Conservation (phyloP, 805 yeast species). For the Wickerhamiella azymoides region DNA sequence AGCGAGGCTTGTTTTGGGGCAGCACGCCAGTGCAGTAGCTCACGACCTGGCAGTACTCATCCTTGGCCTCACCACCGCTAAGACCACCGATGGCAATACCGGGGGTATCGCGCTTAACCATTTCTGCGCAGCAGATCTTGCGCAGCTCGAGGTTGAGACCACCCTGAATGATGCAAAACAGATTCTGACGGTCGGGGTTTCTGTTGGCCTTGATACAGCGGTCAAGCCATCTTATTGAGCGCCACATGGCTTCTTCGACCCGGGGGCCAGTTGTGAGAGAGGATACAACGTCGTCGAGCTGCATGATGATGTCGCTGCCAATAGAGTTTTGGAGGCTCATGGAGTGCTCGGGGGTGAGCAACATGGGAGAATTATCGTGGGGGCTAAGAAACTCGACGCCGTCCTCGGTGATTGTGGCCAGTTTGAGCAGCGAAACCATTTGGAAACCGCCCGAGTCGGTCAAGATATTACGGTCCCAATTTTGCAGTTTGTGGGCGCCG, state of each 20-base stretch:
- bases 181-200: conserved; percentile 30
- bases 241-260: conserved; percentile 33
- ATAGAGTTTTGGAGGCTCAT: conserved; percentile 32
- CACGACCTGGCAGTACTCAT: conserved; percentile 29
- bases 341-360: conserved; percentile 35
- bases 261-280: conserved; percentile 33
- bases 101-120: conserved; percentile 32
- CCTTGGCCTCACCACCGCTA: conserved; percentile 35
- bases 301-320: conserved; percentile 36
- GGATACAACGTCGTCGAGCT: conserved; percentile 33
- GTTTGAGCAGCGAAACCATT: conserved; percentile 32
- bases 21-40: conserved; percentile 28
- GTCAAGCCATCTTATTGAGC: conserved; percentile 33
- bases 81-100: conserved; percentile 36
- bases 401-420: conserved; percentile 34
- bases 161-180: conserved; percentile 34
- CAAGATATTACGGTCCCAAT: conserved; percentile 31
- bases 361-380: conserved; percentile 34
- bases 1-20: conserved; percentile 31
- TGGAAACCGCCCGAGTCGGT: conserved; percentile 36
- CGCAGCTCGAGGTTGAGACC: conserved; percentile 31
- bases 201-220: conserved; percentile 33
- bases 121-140: conserved; percentile 29
- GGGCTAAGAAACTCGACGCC: conserved; percentile 34
- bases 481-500: conserved; percentile 32